phyloP scores from a whole-genome alignment of 2,329 filamentous ascomycete species.

The Aaosphaeria arxii region DNA sequence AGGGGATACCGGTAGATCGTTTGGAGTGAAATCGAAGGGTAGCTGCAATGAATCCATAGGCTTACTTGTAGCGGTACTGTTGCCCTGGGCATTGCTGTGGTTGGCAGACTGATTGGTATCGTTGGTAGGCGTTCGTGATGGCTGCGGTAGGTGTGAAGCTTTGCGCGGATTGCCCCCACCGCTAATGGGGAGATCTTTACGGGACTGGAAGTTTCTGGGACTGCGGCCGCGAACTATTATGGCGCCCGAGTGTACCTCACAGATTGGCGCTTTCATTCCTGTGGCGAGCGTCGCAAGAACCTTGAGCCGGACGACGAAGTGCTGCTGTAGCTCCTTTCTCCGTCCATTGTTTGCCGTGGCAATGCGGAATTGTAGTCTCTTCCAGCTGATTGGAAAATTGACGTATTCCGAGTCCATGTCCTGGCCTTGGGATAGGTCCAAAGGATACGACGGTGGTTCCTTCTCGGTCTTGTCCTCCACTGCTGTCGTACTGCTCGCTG shows the following conservation, averaged over 20 bases:
- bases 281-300: conserved; percentile 80
- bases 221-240: conserved; percentile 93
- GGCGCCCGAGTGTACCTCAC: conserved; percentile 81
- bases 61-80: conserved; percentile 22
- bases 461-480: conserved; percentile 69
- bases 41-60: conserved; percentile 37
- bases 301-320: conserved; percentile 87
- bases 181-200: conserved; percentile 86
- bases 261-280: conserved; percentile 76
- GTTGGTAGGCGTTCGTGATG: conserved; percentile 35
- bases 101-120: conserved; percentile 28
- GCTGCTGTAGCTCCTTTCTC: conserved; percentile 91
- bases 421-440: conserved; percentile 64
- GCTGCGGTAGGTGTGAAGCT: conserved; percentile 30
- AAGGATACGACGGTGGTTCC: conserved; percentile 77
- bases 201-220: conserved; percentile 89
- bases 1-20: conserved; percentile 39
- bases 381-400: conserved; percentile 92
- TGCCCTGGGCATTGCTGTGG: conserved; percentile 23
- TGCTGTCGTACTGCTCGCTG: conserved; percentile 73
- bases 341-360: conserved; percentile 95
- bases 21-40: conserved; percentile 41
- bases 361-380: conserved; percentile 87
- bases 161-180: conserved; percentile 78
- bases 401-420: conserved; percentile 79